Base-by-base conservation (phyloP, 352 stramenopile genomes). In the Pythium brachiatum region DNA sequence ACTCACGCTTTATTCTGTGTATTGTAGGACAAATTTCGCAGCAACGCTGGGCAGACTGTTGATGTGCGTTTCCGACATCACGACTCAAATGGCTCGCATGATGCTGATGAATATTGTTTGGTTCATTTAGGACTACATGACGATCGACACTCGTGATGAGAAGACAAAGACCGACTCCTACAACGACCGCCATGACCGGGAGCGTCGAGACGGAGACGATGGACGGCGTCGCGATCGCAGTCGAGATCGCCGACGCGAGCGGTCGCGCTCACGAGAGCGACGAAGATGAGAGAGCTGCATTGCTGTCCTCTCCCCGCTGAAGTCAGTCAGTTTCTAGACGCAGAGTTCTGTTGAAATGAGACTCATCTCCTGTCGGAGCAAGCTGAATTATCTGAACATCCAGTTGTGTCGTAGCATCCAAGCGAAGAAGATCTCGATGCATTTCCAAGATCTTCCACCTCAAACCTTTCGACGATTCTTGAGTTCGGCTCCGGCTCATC, bases 21-120 rank as follows among this genome's bases (percentile, higher is more conserved):
- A 43, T 60, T 21, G 20, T 53, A 93, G 83, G 84, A 93, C 27
- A 79, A 90, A 74, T 92, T 90, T 56, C 81, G 82, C 26, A 76
- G 79, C 48, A 76, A 78, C 29, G 72, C 72, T 41, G 79, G 83
- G 23, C 79, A 68, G 25, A 78, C 73, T 3, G 23, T 70, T 41
- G 83, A 92, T 62, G 83, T 89, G 73, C 56, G 70, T 67, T 23
- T 46, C 16, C 3, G 4, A 8, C 3, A 15, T 7, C 34, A 26
- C 3, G 25, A 18, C 21, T 51, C 20, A 25, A 51, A 6, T 36
- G 31, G 4, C 5, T 52, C 20, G 4, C 52, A 16, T 60, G 44
- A 20, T 29, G 53, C n/a, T 13, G 43, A 13, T 43, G 8, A 39
- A 39, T 36, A 23, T 21, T 31, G 21, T 48, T 15, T 1, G 15